Evolutionary conservation across 2,329 filamentous ascomycete species (phyloP).

Genomic region (Ascochyta viciae-villosae): DNA sequence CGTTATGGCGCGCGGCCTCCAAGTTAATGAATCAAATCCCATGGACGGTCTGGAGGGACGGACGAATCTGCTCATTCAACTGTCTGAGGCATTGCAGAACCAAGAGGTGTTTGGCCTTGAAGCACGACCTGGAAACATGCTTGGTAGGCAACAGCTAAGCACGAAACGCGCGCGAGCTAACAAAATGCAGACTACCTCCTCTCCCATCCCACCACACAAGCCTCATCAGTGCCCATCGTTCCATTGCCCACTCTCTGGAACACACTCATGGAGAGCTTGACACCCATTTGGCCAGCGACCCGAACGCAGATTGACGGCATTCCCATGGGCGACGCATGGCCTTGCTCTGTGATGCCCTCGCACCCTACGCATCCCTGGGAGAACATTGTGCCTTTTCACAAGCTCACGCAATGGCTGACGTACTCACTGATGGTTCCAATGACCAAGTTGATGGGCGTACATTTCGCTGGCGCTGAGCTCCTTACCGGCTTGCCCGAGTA

Average conservation of each 20-base stretch:
- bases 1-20: constrained; percentile 79
- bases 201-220: constrained; percentile 86
- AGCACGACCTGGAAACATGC: constrained; percentile 89
- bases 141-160: constrained; percentile 63
- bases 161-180: constrained; percentile 12
- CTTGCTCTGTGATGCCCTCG: constrained; percentile 82
- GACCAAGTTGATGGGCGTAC: constrained; percentile 75
- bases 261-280: constrained; percentile 85
- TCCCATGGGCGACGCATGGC: constrained; percentile 93
- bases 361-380: constrained; percentile 76
- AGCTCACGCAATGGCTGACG: constrained; percentile 87
- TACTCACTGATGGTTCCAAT: constrained; percentile 94
- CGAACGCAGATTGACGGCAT: constrained; percentile 87
- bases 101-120: constrained; percentile 83
- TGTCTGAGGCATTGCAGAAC: constrained; percentile 79
- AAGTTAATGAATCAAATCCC: constrained; percentile 80
- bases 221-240: constrained; percentile 86
- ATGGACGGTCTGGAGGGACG: constrained; percentile 87
- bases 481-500: constrained; percentile 91
- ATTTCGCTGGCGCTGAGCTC: constrained; percentile 81
- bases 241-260: constrained; percentile 89
- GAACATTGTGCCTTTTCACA: constrained; percentile 89
- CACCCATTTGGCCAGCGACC: constrained; percentile 86
- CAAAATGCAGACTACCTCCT: constrained; percentile 78
- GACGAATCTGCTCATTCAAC: constrained; percentile 76